Conservation (phyloP, 306 rosid species). For the Albizia julibrissin region DNA sequence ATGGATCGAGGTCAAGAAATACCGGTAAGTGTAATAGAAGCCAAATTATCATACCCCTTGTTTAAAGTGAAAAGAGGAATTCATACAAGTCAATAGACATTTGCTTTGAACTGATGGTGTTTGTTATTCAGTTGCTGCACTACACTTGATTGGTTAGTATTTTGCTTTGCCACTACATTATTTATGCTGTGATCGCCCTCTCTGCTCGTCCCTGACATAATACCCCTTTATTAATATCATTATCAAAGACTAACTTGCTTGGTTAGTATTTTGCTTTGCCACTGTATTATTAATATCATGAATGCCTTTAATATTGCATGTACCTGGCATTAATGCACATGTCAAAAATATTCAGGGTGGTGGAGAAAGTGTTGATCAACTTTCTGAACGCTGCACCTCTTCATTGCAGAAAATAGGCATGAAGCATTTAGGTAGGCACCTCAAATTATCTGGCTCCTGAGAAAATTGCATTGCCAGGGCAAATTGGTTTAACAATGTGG, state of each 20-base stretch:
- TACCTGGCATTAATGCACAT: conserved; percentile 29
- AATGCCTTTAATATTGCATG: conserved; percentile 20
- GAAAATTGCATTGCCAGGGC: background rate
- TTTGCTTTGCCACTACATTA: background rate
- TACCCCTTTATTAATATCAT: background rate
- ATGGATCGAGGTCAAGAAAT: conserved; percentile 58
- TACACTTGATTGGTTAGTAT: background rate
- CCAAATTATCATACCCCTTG: conserved; percentile 9
- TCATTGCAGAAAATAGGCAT: conserved; percentile 59
- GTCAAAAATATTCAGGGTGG: conserved; percentile 67
- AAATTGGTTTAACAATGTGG: conserved; percentile 1
- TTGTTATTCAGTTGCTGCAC: conserved; percentile 12
- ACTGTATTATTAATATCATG: background rate
- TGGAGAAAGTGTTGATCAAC: conserved; percentile 83
- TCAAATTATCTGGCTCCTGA: background rate
- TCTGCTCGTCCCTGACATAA: conserved; percentile 5
- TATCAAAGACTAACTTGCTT: too few relatives aligned
- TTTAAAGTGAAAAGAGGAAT: background rate
- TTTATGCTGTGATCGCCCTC: conserved; percentile 1
- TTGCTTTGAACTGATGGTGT: background rate
- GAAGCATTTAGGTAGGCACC: conserved; percentile 68
- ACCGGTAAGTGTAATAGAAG: conserved; percentile 57
- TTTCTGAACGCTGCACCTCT: conserved; percentile 72
- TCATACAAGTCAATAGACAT: conserved; percentile 4
- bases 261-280: background rate